Base-by-base conservation (phyloP, 176 grass and related monocot genomes). In the Carex parvula region DNA sequence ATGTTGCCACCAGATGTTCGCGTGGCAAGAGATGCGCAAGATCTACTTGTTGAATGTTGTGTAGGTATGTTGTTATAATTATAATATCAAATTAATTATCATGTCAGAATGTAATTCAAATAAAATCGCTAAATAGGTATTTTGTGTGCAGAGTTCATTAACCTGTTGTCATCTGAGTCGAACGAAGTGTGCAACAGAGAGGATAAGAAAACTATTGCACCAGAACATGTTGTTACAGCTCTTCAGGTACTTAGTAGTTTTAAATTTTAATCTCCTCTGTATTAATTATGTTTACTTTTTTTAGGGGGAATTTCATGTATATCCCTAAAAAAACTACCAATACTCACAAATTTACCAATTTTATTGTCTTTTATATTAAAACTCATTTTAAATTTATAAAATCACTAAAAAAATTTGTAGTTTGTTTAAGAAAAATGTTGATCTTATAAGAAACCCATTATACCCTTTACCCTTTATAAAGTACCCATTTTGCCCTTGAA, bases 41-140 rank as follows among this genome's bases (percentile, higher is more conserved):
- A 99, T 95, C 96, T 99, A 86, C 86, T 99, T 84, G 91, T 99
- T 86, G 96, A 99, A 86, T 99, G 96, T 67, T 99, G 96, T 70
- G 96, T 99, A n/a, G 93, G 96, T 99, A 91, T 83, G 88, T 52
- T 52, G 15, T 64, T 64, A 64, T 63, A 13, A 14, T 26, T 32
- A 2, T 35, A 80, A 59, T 59, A 39, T 48, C 10, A 24, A 63
- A 63, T 46, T 64, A 60, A 65, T 81, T 81, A 29, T 65, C 61
- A 50, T 62, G 56, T 59, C 56, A 59, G 16, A 10, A 79, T 58
- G 17, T 59, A 79, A 2, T 13, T 56, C 30, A 21, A 41, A 0
- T 46, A 64, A 63, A 63, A 4, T n/a, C 16, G 18, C 18, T 41
- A 44, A 70, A 44, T 33, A 70, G 17, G 67, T 44, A 44, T n/a